Evolutionary conservation across 179 eudicot species (phyloP), one percentile per base, ranked within the genome.

Genomic region (Pouteria campechiana): DNA sequence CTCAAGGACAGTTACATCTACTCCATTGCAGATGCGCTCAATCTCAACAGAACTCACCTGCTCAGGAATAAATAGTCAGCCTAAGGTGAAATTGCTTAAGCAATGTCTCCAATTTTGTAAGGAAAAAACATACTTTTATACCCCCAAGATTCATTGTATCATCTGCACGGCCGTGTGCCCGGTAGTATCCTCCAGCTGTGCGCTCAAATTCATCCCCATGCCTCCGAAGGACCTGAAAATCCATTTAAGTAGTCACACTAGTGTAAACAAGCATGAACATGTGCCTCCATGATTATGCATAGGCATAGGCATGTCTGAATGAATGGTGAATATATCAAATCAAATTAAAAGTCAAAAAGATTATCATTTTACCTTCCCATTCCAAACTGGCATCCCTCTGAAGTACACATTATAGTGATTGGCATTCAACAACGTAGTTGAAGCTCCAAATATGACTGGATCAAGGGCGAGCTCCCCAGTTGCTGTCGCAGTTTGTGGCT

Each of bases 71-170:
- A 33, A 19, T 14, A 32, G 29, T 41, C 17, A 32, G 11, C 16
- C 12, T 17, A 10, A 20, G n/a, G 10, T 35, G 41, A 33, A 25
- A 4, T 22, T 37, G 36, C 22, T 30, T 53, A 12, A 16, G 2
- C 17, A 17, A 21, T 3, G 18, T 5, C 5, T 21, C 21, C 39
- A 28, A 31, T 29, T 48, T 13, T 21, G 18, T 20, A 17, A 58
- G 34, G 49, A 3, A 41, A 28, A 33, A 8, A 1, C 64, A 58
- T 30, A 90, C 98, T 94, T 90, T 90, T 43, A 90, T 82, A 42
- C 98, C 98, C 48, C 98, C 98, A 48, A 90, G 79, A 66, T 90
- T 90, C 98, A 90, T 90, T 15, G 98, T 77, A 60, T 90, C 98
- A 61, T 90, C 98, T n/a, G 96, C 84, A 47, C 98, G 94, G 5